Evolutionary conservation across 139 green algal species (phyloP), one percentile per base, ranked within the genome.

Genomic region (Spirogloea muscicola): DNA sequence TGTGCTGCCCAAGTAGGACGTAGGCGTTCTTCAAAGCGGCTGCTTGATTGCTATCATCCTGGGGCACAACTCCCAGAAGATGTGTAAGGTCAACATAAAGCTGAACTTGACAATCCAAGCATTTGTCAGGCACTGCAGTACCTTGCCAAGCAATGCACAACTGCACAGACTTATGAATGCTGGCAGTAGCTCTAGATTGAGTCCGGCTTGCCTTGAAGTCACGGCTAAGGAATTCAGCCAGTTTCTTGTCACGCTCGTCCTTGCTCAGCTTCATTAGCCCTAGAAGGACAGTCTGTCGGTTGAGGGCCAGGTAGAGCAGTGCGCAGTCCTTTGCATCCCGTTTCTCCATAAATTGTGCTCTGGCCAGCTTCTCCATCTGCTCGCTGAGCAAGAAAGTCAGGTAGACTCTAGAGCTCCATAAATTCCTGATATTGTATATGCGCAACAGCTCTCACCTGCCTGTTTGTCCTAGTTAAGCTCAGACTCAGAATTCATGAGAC

Each of bases 11-110:
- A 59, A 96, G 79, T 58, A 97, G 84, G 41, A 91, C 87, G 76
- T 90, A 96, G 0, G 92, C 92, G 69, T 97, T 96, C 86, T 96
- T 96, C 49, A 76, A 78, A 1, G 92, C 92, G 3, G 91, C 90
- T 31, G 79, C 72, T 0, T 75, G 65, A 69, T 89, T 37, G 55
- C 72, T 73, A 13, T 51, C 52, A 5, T 82, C 33, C 2, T 9
- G 73, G n/a, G n/a, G n/a, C n/a, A n/a, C n/a, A n/a, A n/a, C n/a
- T n/a, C n/a, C n/a, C n/a, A n/a, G n/a, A n/a, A n/a, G n/a, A n/a
- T n/a, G n/a, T n/a, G n/a, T n/a, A n/a, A n/a, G n/a, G n/a, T n/a
- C n/a, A n/a, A n/a, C n/a, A n/a, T n/a, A n/a, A n/a, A n/a, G n/a
- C n/a, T n/a, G n/a, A n/a, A n/a, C n/a, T n/a, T n/a, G n/a, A n/a